Percentiles rank a stretch among this genome's conserved stretches.
Conservation (phyloP, 2,329 filamentous ascomycete genomes). For the Diaporthe australafricana region DNA sequence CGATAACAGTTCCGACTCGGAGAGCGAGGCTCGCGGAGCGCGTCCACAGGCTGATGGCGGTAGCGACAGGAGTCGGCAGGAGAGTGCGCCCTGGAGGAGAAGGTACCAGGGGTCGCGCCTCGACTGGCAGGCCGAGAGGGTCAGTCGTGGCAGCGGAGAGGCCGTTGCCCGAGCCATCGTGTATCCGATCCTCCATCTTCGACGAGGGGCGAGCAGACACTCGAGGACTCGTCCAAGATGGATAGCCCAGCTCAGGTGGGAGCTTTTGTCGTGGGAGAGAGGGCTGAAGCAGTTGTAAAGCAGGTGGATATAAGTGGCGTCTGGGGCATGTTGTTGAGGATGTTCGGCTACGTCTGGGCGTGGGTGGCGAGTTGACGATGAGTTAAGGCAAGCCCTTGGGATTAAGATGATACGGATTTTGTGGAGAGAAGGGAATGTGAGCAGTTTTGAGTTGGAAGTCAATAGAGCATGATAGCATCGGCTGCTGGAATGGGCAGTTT, state of each 20-base stretch:
- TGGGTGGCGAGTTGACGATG: slow-evolving; percentile 14
- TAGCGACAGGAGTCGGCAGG: slow-evolving; percentile 68
- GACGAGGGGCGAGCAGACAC: slow-evolving; percentile 10
- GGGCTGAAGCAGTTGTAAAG: background rate
- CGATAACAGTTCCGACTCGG: slow-evolving; percentile 63
- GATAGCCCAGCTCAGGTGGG: background rate
- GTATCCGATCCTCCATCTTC: slow-evolving; percentile 19
- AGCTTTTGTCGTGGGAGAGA: slow-evolving; percentile 1
- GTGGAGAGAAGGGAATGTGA: slow-evolving; percentile 16
- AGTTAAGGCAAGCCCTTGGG: background rate
- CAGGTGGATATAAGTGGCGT: background rate
- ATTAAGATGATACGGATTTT: background rate
- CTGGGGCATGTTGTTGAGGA: slow-evolving; percentile 10
- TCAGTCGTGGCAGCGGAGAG: background rate
- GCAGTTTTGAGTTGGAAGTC: slow-evolving; percentile 1
- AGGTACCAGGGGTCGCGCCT: slow-evolving; percentile 13
- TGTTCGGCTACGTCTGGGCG: background rate
- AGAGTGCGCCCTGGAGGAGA: slow-evolving; percentile 57
- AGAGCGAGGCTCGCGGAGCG: slow-evolving; percentile 69
- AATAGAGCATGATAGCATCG: slow-evolving; percentile 23
- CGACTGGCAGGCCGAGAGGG: slow-evolving; percentile 13
- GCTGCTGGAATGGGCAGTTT: slow-evolving; percentile 24
- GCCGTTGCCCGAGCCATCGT: background rate
- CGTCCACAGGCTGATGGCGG: slow-evolving; percentile 69
- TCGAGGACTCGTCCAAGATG: slow-evolving; percentile 5